These are phyloP conservation scores for Neospermospora avenae DNA, from an alignment of 2,329 filamentous ascomycete genomes.

Conservation along the genomic window DNA sequence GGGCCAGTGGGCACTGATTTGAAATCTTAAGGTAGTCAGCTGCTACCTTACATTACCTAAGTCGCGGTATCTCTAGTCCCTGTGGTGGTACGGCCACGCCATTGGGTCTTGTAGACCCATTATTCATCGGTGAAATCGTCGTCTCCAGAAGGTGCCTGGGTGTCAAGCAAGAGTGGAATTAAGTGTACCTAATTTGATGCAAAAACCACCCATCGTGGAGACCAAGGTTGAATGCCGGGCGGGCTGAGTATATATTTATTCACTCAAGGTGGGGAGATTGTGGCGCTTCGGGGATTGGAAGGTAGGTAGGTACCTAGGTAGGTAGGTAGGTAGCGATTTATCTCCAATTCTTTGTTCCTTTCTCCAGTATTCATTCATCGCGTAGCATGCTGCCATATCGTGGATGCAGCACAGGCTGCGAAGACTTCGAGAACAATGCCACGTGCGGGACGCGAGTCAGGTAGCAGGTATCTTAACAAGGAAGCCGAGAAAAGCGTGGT, in stretches of 20 bases:
- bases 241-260: background rate
- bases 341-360: background rate
- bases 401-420: background rate
- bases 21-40: background rate
- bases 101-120: background rate
- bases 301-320: background rate
- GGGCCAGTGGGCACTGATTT: slow-evolving; percentile 1
- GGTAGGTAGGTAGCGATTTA: background rate
- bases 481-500: background rate
- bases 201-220: background rate
- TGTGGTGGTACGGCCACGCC: slow-evolving; percentile 3
- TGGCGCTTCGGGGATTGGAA: background rate
- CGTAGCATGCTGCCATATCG: slow-evolving; percentile 11
- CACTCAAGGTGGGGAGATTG: background rate
- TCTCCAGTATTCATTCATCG: background rate
- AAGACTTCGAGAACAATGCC: slow-evolving; percentile 6
- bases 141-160: slow-evolving; percentile 1
- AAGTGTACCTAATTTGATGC: background rate
- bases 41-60: slow-evolving; percentile 5
- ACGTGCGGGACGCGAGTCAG: slow-evolving; percentile 3
- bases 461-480: background rate
- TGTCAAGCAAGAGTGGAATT: slow-evolving; percentile 5
- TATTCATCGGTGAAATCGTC: background rate
- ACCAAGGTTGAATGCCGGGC: slow-evolving; percentile 8
- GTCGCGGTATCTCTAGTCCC: background rate